Evolutionary conservation across 2,329 filamentous ascomycete species (phyloP), one percentile per base, ranked within the genome.

Genomic region (Arthrobotrys megalospora): DNA sequence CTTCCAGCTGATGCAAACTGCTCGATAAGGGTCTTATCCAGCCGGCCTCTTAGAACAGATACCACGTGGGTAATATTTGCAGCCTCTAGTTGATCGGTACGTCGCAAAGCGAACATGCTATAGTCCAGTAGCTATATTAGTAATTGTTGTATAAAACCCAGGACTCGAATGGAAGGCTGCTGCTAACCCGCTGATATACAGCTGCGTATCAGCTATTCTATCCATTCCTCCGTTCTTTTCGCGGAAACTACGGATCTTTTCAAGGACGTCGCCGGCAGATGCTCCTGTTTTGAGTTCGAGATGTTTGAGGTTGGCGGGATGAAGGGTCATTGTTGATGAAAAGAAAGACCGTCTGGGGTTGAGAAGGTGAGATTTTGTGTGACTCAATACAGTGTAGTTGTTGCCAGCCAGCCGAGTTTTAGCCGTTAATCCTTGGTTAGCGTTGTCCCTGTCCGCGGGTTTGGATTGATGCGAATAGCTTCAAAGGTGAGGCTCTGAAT

Each of bases 61-160:
- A 98, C 87, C 34, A 98, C 89, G 85, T 97, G 94, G 1, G 94
- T 97, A 83, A 99, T 93, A 80, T 91, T 90, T 80, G 90, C 89
- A 80, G 91, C 88, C 80, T 88, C 86, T 60, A 98, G 87, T 41
- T 90, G 88, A 67, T 91, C 88, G 78, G 90, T 90, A 79, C 92
- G 90, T 76, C 91, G 90, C 80, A 97, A 86, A 48, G 91, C 90
- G 86, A 94, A 94, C 80, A 97, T 88, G 73, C 94, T 97, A 84
- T 71, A 24, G 43, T 21, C 14, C 21, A 21, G 72, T 52, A 32
- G 43, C 38, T 19, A 60, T 14, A 50, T 36, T 21, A 53, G 48
- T 38, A 53, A 47, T 24, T 45, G 7, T 8, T 24, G 19, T 14
- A 24, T 24, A 48, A 48, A 48, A 11, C 12, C 12, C 41, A 24